Percentiles rank a stretch among this genome's conserved stretches.
Evolutionary conservation across 305 asterid species (phyloP).

Genomic region (Solanum chacoense): DNA sequence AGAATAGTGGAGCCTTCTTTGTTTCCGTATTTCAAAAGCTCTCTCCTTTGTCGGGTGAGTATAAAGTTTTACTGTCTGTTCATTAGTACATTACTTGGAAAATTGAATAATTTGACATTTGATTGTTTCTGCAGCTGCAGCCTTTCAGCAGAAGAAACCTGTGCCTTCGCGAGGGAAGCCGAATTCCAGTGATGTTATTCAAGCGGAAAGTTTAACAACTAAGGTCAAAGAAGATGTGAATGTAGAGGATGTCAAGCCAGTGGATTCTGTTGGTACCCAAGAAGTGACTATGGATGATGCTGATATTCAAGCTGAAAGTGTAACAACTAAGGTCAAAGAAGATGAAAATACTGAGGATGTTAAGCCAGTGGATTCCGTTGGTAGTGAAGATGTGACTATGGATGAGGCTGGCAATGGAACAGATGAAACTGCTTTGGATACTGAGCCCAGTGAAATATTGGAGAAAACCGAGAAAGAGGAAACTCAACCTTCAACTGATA

Average conservation of each 20-base stretch:
- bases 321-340: slow-evolving; percentile 29
- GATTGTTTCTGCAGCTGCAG: slow-evolving; percentile 23
- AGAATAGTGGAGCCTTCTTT: slow-evolving; percentile 94
- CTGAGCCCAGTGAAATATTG: slow-evolving; percentile 20
- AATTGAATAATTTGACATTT: not conserved
- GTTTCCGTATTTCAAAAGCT: slow-evolving; percentile 78
- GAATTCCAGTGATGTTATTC: slow-evolving; percentile 14
- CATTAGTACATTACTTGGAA: not conserved
- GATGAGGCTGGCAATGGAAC: slow-evolving; percentile 23
- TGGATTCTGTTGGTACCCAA: slow-evolving; percentile 2
- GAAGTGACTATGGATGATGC: slow-evolving; percentile 29
- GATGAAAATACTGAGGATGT: slow-evolving; percentile 21
- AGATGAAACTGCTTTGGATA: slow-evolving; percentile 27
- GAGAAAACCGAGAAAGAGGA: slow-evolving; percentile 34
- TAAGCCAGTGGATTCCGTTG: slow-evolving; percentile 3
- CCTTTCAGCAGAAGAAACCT: slow-evolving; percentile 34
- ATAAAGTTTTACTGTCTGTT: not conserved
- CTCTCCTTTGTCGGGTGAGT: slow-evolving; percentile 50
- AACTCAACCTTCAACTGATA: slow-evolving; percentile 24
- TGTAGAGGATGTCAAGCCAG: slow-evolving; percentile 17
- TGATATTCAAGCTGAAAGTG: slow-evolving; percentile 24
- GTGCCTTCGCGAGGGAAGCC: slow-evolving; percentile 17
- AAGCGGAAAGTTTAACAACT: slow-evolving; percentile 21
- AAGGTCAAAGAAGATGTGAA: slow-evolving; percentile 36
- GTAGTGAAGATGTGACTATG: slow-evolving; percentile 26